Conservation (phyloP, 352 stramenopile genomes). For the Pythium insidiosum region DNA sequence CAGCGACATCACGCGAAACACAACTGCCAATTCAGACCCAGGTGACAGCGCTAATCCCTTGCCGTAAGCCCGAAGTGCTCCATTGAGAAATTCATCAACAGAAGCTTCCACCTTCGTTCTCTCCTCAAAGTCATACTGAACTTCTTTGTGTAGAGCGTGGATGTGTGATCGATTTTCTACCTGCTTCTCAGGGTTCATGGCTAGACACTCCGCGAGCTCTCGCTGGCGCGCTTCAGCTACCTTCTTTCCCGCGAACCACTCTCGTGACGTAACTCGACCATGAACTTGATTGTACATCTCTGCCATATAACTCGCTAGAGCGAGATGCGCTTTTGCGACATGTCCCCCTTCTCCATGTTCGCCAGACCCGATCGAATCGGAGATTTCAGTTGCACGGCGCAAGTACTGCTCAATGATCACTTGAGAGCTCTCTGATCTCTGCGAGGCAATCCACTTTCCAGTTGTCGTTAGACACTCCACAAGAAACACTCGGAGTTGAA, state of each 20-base stretch:
- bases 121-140: conserved; percentile 85
- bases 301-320: conserved; percentile 87
- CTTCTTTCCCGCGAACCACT: conserved; percentile 84
- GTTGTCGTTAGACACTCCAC: conserved; percentile 67
- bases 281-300: conserved; percentile 89
- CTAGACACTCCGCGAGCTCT: conserved; percentile 52
- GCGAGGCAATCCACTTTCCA: conserved; percentile 90
- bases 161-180: conserved; percentile 67
- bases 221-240: conserved; percentile 58
- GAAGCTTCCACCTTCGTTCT: conserved; percentile 77
- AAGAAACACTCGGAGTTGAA: conserved; percentile 40
- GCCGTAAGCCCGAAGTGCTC: conserved; percentile 86
- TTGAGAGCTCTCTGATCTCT: conserved; percentile 88
- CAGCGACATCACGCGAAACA: conserved; percentile 90
- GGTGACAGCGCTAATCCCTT: conserved; percentile 44
- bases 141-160: conserved; percentile 73
- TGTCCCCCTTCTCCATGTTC: conserved; percentile 30
- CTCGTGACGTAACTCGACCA: conserved; percentile 72
- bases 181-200: conserved; percentile 46
- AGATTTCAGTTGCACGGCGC: conserved; percentile 64
- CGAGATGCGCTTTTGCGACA: conserved; percentile 75
- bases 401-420: conserved; percentile 92
- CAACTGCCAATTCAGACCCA: conserved; percentile 75
- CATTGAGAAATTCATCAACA: conserved; percentile 80
- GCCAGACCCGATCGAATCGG: conserved; percentile 30